Evolutionary conservation across 257 asterid genomes (phyloP).

Genomic region (Leptodermis oblonga): DNA sequence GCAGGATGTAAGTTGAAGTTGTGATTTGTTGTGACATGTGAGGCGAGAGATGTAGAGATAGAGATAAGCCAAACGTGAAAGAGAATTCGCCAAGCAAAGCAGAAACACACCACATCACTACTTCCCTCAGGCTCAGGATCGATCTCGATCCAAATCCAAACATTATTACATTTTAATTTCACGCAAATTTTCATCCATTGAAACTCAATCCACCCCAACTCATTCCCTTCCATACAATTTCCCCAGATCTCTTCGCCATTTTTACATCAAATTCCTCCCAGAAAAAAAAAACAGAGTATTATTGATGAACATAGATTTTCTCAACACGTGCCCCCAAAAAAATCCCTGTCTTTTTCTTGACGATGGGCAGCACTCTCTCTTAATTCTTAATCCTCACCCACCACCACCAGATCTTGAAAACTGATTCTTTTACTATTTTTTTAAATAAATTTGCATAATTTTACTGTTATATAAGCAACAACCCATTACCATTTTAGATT

Average conservation of each 20-base stretch:
- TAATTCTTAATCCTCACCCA: constrained; percentile 19
- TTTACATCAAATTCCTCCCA: no score
- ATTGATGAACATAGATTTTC: constrained; percentile 5
- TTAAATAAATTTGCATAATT: neutral
- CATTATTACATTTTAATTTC: neutral
- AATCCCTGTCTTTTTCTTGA: constrained; percentile 36
- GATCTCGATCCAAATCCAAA: constrained; percentile 10
- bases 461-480: constrained; percentile 15
- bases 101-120: constrained; percentile 23
- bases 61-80: constrained; percentile 74
- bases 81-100: constrained; percentile 50
- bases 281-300: no score
- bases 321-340: constrained; percentile 28
- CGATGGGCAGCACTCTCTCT: constrained; percentile 25
- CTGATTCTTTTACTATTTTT: neutral
- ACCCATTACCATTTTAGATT: constrained; percentile 43
- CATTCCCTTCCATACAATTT: constrained; percentile 73
- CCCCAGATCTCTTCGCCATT: constrained; percentile 18
- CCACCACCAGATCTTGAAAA: constrained; percentile 55
- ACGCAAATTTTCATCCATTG: constrained; percentile 54
- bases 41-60: constrained; percentile 47
- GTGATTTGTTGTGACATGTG: constrained; percentile 19
- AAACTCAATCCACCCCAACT: constrained; percentile 58
- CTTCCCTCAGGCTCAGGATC: neutral
- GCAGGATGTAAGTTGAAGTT: no score